Evolutionary conservation across 73 alveolate genomes (phyloP), one percentile per base, ranked within the genome.

Genomic region (Strombidium stylifer): DNA sequence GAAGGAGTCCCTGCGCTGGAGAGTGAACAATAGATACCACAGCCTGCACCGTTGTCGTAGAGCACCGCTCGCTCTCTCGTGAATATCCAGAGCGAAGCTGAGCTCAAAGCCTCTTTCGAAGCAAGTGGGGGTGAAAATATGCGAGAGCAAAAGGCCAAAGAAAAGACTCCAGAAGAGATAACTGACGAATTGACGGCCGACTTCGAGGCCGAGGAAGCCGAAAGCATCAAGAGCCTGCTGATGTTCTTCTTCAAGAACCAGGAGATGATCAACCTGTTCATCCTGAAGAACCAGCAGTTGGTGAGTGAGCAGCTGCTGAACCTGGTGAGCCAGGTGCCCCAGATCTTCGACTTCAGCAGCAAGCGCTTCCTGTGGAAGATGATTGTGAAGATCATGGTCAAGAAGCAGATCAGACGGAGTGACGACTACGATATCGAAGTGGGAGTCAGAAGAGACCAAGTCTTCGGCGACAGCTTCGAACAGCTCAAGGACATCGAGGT

Each of bases 381-480:
- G 4, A 70, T 66, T 47, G 65, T 84, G 20, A 78, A 84, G 77
- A 54, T 14, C 24, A 30, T 40, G 49, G 28, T 76, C 2, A 16
- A 68, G 23, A 83, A 79, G 34, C n/a, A n/a, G n/a, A n/a, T n/a
- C n/a, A n/a, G n/a, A n/a, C n/a, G n/a, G n/a, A n/a, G n/a, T n/a
- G n/a, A n/a, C n/a, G n/a, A n/a, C n/a, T 52, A 85, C 58, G 51
- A 84, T 16, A 41, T 69, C 20, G 71, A 69, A 4, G 16, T 84
- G n/a, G 42, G 73, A 0, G 91, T 84, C 20, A 52, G 87, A 20
- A 75, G 94, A 27, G 51, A 69, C 37, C 66, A 70, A 34, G 84
- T 84, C 46, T 84, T 84, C 53, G 83, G 68, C 67, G 95, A 86
- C 53, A 70, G 89, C 0, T 81, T 46, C 46, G 88, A 86, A 26